A percentile compares a stretch with the other conserved stretches of the same genome.
Conservation (phyloP, 2,329 filamentous ascomycete species). For the Neofusicoccum sp. region DNA sequence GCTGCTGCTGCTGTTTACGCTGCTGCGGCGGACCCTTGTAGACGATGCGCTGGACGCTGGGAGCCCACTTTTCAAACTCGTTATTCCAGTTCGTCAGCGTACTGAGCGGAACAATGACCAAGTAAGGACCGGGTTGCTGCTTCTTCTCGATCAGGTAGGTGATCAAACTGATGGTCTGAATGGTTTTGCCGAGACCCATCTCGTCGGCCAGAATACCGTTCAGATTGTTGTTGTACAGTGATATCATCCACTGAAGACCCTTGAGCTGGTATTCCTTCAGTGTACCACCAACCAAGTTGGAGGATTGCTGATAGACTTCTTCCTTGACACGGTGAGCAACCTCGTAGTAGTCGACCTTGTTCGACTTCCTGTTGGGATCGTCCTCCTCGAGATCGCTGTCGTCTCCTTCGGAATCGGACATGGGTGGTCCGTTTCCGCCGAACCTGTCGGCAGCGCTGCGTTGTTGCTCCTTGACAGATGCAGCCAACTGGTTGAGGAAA, state of each 20-base stretch:
- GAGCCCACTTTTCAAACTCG: slow-evolving; percentile 99
- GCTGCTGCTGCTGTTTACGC: slow-evolving; percentile 87
- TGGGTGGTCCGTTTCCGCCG: slow-evolving; percentile 60
- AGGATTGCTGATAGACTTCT: slow-evolving; percentile 78
- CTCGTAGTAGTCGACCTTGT: slow-evolving; percentile 97
- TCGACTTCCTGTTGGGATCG: slow-evolving; percentile 62
- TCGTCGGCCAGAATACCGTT: slow-evolving; percentile 98
- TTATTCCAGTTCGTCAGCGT: slow-evolving; percentile 98
- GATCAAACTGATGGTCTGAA: slow-evolving; percentile 96
- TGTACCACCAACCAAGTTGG: slow-evolving; percentile 83
- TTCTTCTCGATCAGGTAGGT: slow-evolving; percentile 97
- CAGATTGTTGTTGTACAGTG: slow-evolving; percentile 98
- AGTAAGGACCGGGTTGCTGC: slow-evolving; percentile 83
- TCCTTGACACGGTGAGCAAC: slow-evolving; percentile 96
- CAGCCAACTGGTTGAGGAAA: slow-evolving; percentile 92
- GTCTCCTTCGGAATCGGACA: slow-evolving; percentile 57
- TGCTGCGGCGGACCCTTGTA: slow-evolving; percentile 93
- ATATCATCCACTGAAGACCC: slow-evolving; percentile 99
- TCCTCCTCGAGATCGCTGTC: slow-evolving; percentile 68
- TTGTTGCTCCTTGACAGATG: slow-evolving; percentile 92
- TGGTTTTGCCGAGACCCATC: slow-evolving; percentile 99
- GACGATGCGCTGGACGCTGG: slow-evolving; percentile 78
- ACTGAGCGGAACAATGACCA: slow-evolving; percentile 95
- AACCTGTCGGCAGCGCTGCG: slow-evolving; percentile 77
- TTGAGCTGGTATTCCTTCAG: slow-evolving; percentile 98